Base-by-base conservation (phyloP, 352 stramenopile genomes). In the Phytophthora niederhauseri region DNA sequence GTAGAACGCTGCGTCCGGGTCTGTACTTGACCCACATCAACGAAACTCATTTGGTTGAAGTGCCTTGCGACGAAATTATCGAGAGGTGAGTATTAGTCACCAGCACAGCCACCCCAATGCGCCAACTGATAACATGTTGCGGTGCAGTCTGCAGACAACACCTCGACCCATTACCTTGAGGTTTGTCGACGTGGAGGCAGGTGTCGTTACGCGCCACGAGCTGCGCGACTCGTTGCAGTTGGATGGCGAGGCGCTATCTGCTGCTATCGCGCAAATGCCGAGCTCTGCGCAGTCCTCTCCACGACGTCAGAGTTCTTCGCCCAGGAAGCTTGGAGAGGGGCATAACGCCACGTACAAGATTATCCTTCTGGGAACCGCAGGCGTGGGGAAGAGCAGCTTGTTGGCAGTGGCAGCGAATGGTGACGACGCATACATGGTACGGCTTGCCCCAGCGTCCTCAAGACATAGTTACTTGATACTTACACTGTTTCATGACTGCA, bases 21-120 rank as follows among this genome's bases (percentile, higher is more conserved):
- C 67, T 95, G 45, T 92, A 95, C 68, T 53, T 95, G 36, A 95
- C 87, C 45, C 87, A 95, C 56, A 93, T 94, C 65, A 87, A 90
- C 56, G 85, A 92, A 46, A 66, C 41, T n/a, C 86, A 93, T 28
- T 41, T 95, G 26, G 56, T 92, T 48, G 73, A 83, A 65, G 61
- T 84, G 41, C 66, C 82, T 4, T 95, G 87, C 56, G 82, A 93
- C 43, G 76, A 82, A 2, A 84, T 93, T 26, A 93, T 95, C 50
- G 57, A 75, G 24, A 88, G 69, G 81, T 90, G 24, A 66, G 49
- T 38, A n/a, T n/a, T n/a, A 31, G 6, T 2, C 36, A 1, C 14
- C 36, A 45, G 30, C 8, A 36, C 7, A 36, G 30, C 30, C 30
- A 36, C 11, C 30, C 8, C 30, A 36, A 12, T 9, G 0, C 30